Base-by-base conservation (phyloP, 148 eudicot genomes). In the Talinum fruticosum region DNA sequence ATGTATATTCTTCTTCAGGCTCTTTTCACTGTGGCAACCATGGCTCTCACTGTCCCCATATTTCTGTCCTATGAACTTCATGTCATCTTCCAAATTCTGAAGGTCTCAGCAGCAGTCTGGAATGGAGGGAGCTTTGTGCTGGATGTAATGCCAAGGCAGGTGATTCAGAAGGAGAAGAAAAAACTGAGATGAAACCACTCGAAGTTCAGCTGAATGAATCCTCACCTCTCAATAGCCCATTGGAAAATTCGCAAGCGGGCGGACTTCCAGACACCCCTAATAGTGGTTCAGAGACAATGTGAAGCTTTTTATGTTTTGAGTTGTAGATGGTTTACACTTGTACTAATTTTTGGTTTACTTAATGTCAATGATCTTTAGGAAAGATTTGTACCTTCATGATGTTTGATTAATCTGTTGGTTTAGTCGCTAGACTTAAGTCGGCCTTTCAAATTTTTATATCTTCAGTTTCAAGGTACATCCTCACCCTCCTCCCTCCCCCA, bases 141-240 rank as follows among this genome's bases (percentile, higher is more conserved):
- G 8, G 99, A 93, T 72, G 99, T 96, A 77, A 93, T 96, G 97
- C 99, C 99, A 0, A 82, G 87, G 53, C 94, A 91, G 78, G 93
- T 88, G n/a, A 77, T 89, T 69, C 88, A 84, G 41, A 93, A 93
- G 88, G 91, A 93, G 88, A 90, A 89, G 82, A 94, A 88, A 93
- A 88, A 80, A 71, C 83, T 1, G 86, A 87, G 82, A 86, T 65
- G 79, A 87, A 49, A 14, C 82, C 87, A 6, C 71, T 66, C 70
- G 70, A 69, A 66, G 51, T 72, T 35, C 73, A 64, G 73, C 29
- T 78, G 45, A 80, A 68, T 45, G 78, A 59, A 45, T 38, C 82
- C 26, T 44, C 81, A 0, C 64, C 82, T 38, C 33, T 53, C 0
- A 19, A 73, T 53, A 82, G 70, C 66, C 53, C 74, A 23, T 73